phyloP scores from a whole-genome alignment of 1,284 basidiomycete genomes.

The Cutaneotrichosporon sp. region DNA sequence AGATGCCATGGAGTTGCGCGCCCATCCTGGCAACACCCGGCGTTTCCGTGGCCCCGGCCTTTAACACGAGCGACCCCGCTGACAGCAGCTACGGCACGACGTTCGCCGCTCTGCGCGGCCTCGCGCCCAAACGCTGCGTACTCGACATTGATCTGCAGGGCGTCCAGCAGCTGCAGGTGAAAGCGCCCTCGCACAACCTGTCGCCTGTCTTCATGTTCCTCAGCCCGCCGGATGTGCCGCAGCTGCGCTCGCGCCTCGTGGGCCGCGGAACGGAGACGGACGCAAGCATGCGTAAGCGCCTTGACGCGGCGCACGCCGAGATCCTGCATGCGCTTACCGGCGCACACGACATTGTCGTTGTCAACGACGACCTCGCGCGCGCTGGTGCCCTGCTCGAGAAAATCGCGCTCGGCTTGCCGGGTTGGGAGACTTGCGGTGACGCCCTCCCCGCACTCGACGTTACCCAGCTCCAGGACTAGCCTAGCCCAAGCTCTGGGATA shows the following conservation, averaged over 20 bases:
- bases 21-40: too few relatives aligned
- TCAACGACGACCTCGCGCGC: constrained; percentile 84
- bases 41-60: background rate
- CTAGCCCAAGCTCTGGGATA: constrained; percentile 2
- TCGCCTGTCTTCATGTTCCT: constrained; percentile 90
- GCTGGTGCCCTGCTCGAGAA: constrained; percentile 65
- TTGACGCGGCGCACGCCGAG: constrained; percentile 75
- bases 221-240: constrained; percentile 71
- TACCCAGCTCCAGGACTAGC: constrained; percentile 17
- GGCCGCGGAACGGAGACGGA: constrained; percentile 82
- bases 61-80: background rate
- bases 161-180: constrained; percentile 76
- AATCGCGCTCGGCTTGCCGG: constrained; percentile 62
- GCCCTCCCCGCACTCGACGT: constrained; percentile 40
- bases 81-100: constrained; percentile 71
- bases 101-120: constrained; percentile 59
- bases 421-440: constrained; percentile 41
- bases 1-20: too few relatives aligned
- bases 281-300: constrained; percentile 65
- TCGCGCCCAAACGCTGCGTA: constrained; percentile 68
- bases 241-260: constrained; percentile 64
- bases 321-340: constrained; percentile 74
- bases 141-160: constrained; percentile 98
- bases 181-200: constrained; percentile 56
- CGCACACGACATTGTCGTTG: constrained; percentile 75